Evolutionary conservation across 2,329 filamentous ascomycete species (phyloP).

Genomic region (Trichothecium sympodiale): DNA sequence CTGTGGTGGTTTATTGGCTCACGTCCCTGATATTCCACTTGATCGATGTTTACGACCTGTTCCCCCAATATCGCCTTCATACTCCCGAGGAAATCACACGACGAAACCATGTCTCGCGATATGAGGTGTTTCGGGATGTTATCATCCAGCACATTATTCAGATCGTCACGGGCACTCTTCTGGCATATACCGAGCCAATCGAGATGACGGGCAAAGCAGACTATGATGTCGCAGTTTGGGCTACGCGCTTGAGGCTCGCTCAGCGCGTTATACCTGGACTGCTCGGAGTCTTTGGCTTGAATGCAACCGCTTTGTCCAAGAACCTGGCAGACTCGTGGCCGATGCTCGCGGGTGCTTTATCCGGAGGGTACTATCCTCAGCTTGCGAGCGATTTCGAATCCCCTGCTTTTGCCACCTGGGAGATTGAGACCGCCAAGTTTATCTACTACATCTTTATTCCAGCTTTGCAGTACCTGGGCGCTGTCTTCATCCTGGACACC

Average conservation of each 20-base stretch:
- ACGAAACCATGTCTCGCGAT: constrained; percentile 76
- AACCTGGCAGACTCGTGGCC: constrained; percentile 63
- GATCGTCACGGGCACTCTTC: constrained; percentile 54
- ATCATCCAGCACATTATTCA: constrained; percentile 87
- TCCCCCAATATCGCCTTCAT: constrained; percentile 85
- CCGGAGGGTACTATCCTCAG: constrained; percentile 72
- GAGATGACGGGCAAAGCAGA: constrained; percentile 68
- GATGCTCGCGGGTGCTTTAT: constrained; percentile 61
- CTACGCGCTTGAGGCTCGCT: constrained; percentile 65
- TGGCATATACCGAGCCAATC: constrained; percentile 62
- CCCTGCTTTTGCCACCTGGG: constrained; percentile 75
- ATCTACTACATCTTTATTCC: constrained; percentile 77
- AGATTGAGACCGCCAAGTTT: constrained; percentile 59
- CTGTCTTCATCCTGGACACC: constrained; percentile 71
- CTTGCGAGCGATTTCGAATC: constrained; percentile 50
- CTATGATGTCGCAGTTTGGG: constrained; percentile 86
- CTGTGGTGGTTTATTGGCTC: constrained; percentile 79
- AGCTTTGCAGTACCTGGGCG: constrained; percentile 63
- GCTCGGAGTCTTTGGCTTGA: constrained; percentile 62
- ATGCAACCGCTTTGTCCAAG: constrained; percentile 64
- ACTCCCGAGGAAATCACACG: constrained; percentile 84
- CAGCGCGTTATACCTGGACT: constrained; percentile 68
- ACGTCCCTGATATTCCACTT: constrained; percentile 79
- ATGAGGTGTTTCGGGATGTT: constrained; percentile 82
- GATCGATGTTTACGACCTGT: constrained; percentile 76